A percentile compares a stretch with the other conserved stretches of the same genome.
These are phyloP conservation scores for Colletotrichum somersetense DNA, from an alignment of 2,329 filamentous ascomycete species.

Conservation along the genomic window DNA sequence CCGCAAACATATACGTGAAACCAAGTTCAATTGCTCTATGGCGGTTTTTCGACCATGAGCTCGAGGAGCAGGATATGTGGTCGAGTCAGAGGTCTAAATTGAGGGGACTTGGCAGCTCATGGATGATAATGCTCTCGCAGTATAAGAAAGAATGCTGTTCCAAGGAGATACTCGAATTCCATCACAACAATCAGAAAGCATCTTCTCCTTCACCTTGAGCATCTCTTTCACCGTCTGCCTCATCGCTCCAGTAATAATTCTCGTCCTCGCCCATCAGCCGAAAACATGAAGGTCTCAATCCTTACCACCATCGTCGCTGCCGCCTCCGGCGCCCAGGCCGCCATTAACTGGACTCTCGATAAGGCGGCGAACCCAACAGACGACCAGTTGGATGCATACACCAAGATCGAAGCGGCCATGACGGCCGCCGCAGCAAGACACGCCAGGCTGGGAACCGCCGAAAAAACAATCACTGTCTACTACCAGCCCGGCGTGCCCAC, in stretches of 20 bases:
- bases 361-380: constrained; percentile 54
- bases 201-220: not conserved
- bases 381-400: constrained; percentile 59
- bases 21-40: not conserved
- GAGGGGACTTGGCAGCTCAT: not conserved
- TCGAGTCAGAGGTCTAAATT: not conserved
- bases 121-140: not conserved
- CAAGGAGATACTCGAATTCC: not conserved
- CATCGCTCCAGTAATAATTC: not conserved
- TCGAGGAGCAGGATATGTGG: not conserved
- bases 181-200: not conserved
- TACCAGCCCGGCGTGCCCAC: constrained; percentile 60
- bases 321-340: constrained; percentile 51
- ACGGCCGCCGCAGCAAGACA: constrained; percentile 56
- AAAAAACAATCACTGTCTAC: constrained; percentile 55
- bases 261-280: not conserved
- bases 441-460: constrained; percentile 50
- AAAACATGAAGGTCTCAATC: constrained; percentile 46
- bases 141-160: constrained; percentile 4
- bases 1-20: constrained; percentile 8
- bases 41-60: not conserved
- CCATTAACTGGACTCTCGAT: constrained; percentile 55
- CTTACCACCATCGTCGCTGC: constrained; percentile 48
- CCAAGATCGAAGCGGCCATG: constrained; percentile 59
- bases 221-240: not conserved